Conservation (phyloP, 805 yeast genomes). For the Candida takata region DNA sequence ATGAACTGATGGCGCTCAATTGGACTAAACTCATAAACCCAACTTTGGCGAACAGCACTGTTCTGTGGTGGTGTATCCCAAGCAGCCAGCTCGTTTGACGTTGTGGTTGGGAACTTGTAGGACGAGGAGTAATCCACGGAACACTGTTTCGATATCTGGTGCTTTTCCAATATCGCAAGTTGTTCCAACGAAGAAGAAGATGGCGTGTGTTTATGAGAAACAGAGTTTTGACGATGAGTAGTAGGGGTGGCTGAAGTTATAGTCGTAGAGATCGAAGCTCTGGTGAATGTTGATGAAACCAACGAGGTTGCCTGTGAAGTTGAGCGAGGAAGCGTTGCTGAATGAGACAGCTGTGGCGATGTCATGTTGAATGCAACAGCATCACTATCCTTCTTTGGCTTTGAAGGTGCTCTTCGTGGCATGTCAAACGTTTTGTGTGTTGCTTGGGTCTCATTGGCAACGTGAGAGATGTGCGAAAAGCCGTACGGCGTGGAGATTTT, state of each 20-base stretch:
- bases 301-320: conserved; percentile 17
- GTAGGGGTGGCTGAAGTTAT: conserved; percentile 8
- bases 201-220: conserved; percentile 7
- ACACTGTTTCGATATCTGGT: conserved; percentile 18
- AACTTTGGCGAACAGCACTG: conserved; percentile 19
- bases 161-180: conserved; percentile 17
- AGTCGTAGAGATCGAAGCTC: conserved; percentile 22
- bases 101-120: conserved; percentile 3
- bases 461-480: conserved; percentile 35
- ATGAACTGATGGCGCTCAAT: conserved; percentile 7
- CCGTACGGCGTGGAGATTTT: conserved; percentile 33
- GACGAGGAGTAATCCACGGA: conserved; percentile 8
- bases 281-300: conserved; percentile 12
- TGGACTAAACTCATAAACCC: conserved; percentile 16
- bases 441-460: conserved; percentile 18
- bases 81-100: conserved; percentile 1
- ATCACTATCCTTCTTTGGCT: conserved; percentile 3
- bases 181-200: conserved; percentile 20
- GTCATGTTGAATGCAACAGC: conserved; percentile 19
- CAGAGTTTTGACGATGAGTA: conserved; percentile 9
- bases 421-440: not conserved
- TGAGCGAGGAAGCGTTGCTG: conserved; percentile 12
- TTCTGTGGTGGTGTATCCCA: conserved; percentile 21
- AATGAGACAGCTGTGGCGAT: conserved; percentile 3
- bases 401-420: not conserved